These are phyloP conservation scores for Potentilla sterilis DNA, from an alignment of 306 rosid species.

Conservation along the genomic window DNA sequence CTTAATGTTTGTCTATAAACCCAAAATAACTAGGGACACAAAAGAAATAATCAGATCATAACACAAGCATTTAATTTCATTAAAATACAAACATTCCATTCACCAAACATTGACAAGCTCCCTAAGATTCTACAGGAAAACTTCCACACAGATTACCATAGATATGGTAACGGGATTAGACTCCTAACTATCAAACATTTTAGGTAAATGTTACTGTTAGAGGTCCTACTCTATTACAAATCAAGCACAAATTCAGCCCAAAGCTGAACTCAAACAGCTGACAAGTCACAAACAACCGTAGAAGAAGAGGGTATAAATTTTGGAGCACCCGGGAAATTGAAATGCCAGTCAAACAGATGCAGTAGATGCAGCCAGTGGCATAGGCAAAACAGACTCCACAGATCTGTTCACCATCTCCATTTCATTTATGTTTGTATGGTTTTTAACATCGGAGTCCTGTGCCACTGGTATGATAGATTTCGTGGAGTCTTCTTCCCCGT, in stretches of 20 bases:
- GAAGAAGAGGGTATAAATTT: slow-evolving; percentile 22
- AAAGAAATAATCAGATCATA: neutral
- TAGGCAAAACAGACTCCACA: slow-evolving; percentile 31
- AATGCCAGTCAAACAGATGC: slow-evolving; percentile 5
- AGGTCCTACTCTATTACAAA: slow-evolving; percentile 31
- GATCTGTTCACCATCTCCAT: slow-evolving; percentile 42
- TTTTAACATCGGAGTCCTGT: slow-evolving; percentile 33
- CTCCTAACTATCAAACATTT: slow-evolving; percentile 25
- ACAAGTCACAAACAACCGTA: slow-evolving; percentile 39
- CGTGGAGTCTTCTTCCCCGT: slow-evolving; percentile 34
- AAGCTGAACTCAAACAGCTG: slow-evolving; percentile 55
- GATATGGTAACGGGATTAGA: slow-evolving; percentile 18
- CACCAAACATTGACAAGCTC: slow-evolving; percentile 23
- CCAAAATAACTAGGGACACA: no score
- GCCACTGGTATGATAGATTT: slow-evolving; percentile 31
- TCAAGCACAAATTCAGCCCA: slow-evolving; percentile 61
- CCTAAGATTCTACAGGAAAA: slow-evolving; percentile 33
- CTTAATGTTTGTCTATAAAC: no score
- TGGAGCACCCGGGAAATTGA: slow-evolving; percentile 11
- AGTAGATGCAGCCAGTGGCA: slow-evolving; percentile 16
- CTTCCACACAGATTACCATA: slow-evolving; percentile 24
- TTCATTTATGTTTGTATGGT: slow-evolving; percentile 35
- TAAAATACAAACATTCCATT: neutral
- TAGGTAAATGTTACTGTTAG: slow-evolving; percentile 40
- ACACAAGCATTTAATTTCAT: neutral